Evolutionary conservation across 202 grass and related monocot species (phyloP).

Genomic region (Carex sylvatica): DNA sequence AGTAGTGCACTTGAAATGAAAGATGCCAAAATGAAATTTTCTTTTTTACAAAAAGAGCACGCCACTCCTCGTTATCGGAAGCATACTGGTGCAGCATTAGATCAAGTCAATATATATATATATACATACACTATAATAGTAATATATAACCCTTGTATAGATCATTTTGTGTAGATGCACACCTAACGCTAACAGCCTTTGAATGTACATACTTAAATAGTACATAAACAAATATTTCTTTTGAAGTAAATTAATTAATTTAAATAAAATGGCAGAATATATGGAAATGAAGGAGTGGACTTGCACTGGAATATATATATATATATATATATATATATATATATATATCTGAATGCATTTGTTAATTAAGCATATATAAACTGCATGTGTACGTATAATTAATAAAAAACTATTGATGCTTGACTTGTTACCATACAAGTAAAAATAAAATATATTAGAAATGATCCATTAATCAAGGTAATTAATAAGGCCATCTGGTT

Average conservation of each 20-base stretch:
- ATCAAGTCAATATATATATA: background rate
- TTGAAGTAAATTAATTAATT: background rate
- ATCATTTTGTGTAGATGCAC: background rate
- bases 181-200: background rate
- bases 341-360: background rate
- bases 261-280: background rate
- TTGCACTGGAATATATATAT: background rate
- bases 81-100: background rate
- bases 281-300: background rate
- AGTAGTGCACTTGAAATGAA: background rate
- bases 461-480: background rate
- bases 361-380: background rate
- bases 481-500: background rate
- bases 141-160: too few species aligned
- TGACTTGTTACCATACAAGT: background rate
- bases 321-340: too few species aligned
- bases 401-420: background rate
- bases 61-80: background rate
- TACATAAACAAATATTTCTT: background rate
- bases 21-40: background rate
- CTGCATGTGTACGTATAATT: too few species aligned
- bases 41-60: background rate
- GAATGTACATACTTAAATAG: background rate
- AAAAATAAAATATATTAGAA: background rate
- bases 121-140: too few species aligned